These are phyloP conservation scores for Oxytropis ochrocephala DNA, from an alignment of 306 rosid genomes.

Conservation along the genomic window DNA sequence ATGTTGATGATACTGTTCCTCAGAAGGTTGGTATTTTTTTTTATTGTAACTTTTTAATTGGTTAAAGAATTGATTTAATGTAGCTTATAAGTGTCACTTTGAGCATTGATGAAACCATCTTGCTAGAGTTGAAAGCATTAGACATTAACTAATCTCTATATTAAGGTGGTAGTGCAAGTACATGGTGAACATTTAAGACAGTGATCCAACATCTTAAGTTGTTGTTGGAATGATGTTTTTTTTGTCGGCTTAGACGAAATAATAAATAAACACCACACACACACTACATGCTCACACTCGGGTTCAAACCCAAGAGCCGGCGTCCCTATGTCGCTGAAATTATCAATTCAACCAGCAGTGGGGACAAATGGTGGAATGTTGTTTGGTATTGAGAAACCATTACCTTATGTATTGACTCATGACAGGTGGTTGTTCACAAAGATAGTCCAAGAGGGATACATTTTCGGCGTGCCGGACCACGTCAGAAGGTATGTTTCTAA, in stretches of 20 bases:
- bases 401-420: background rate
- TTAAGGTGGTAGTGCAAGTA: conserved; percentile 7
- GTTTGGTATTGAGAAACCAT: background rate
- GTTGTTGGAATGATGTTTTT: background rate
- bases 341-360: no score
- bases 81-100: background rate
- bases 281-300: no score
- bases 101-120: background rate
- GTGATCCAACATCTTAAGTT: conserved; percentile 1
- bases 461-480: conserved; percentile 96
- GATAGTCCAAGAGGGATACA: conserved; percentile 77
- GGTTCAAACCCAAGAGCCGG: no score
- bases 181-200: background rate
- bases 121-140: background rate
- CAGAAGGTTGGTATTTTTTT: conserved; percentile 45
- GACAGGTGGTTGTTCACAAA: conserved; percentile 75
- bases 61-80: background rate
- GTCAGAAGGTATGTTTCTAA: conserved; percentile 56
- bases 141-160: background rate
- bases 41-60: background rate
- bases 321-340: no score
- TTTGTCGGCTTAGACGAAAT: no score
- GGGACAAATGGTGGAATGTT: background rate
- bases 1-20: conserved; percentile 77
- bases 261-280: no score